These are phyloP conservation scores for Daldinia sp. DNA, from an alignment of 2,329 filamentous ascomycete genomes.

Conservation along the genomic window DNA sequence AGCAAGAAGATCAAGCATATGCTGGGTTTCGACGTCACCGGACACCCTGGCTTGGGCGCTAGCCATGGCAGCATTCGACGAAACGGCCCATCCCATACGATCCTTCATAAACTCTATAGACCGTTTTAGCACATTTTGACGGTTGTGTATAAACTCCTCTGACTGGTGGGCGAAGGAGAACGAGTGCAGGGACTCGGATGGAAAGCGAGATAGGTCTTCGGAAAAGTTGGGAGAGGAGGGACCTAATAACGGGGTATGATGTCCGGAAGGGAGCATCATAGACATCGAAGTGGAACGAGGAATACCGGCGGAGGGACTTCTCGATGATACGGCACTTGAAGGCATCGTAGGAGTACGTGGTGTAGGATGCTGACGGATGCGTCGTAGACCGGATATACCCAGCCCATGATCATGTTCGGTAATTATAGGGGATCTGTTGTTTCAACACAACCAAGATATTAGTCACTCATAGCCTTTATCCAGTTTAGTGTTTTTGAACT, in stretches of 20 bases:
- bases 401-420: conserved; percentile 88
- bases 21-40: conserved; percentile 86
- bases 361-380: conserved; percentile 87
- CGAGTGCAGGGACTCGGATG: conserved; percentile 94
- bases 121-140: conserved; percentile 90
- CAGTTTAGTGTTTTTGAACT: conserved; percentile 1
- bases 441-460: conserved; percentile 38
- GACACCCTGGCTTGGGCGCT: conserved; percentile 83
- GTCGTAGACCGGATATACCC: conserved; percentile 84
- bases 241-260: conserved; percentile 64
- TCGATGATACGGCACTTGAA: conserved; percentile 69
- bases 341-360: conserved; percentile 71
- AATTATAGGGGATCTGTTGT: conserved; percentile 77
- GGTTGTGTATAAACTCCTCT: conserved; percentile 88
- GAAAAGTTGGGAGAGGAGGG: conserved; percentile 78
- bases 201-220: conserved; percentile 92
- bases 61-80: conserved; percentile 76
- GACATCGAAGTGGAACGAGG: conserved; percentile 77
- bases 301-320: conserved; percentile 64
- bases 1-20: conserved; percentile 87
- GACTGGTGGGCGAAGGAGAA: conserved; percentile 98
- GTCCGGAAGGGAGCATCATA: conserved; percentile 66
- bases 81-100: conserved; percentile 78
- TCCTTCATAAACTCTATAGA: conserved; percentile 98
- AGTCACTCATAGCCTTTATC: conserved; percentile 37